These are phyloP conservation scores for Cercospora citrullina DNA, from an alignment of 2,329 filamentous ascomycete species.

Conservation along the genomic window DNA sequence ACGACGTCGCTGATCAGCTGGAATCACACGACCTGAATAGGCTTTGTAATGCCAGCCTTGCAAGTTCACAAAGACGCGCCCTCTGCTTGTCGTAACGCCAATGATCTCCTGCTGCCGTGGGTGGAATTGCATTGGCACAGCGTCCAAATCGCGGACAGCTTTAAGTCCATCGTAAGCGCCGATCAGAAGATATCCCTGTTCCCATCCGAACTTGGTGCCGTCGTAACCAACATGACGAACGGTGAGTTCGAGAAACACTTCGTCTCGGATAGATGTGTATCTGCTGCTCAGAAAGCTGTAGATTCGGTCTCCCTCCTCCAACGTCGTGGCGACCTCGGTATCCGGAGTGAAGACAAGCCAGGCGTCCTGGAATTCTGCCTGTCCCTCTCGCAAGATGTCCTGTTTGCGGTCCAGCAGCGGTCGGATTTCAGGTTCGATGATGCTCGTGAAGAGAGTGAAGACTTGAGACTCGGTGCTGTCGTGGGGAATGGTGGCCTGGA, in stretches of 20 bases:
- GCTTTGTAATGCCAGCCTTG: slow-evolving; percentile 33
- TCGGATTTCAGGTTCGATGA: slow-evolving; percentile 25
- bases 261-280: slow-evolving; percentile 16
- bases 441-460: slow-evolving; percentile 31
- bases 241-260: not conserved
- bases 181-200: slow-evolving; percentile 16
- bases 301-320: not conserved
- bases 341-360: slow-evolving; percentile 24
- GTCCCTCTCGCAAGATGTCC: slow-evolving; percentile 18
- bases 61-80: slow-evolving; percentile 25
- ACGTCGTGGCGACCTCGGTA: not conserved
- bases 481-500: slow-evolving; percentile 3
- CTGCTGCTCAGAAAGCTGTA: slow-evolving; percentile 25
- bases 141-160: slow-evolving; percentile 27
- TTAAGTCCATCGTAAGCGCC: slow-evolving; percentile 25
- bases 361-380: slow-evolving; percentile 22
- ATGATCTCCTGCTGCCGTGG: slow-evolving; percentile 19
- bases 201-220: slow-evolving; percentile 32
- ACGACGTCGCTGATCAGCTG: slow-evolving; percentile 13
- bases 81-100: slow-evolving; percentile 23
- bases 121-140: slow-evolving; percentile 27
- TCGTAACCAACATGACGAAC: slow-evolving; percentile 32
- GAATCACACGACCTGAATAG: slow-evolving; percentile 25
- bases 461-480: slow-evolving; percentile 19
- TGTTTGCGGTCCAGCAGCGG: slow-evolving; percentile 7